Base-by-base conservation (phyloP, 306 rosid genomes). In the Sicyos baderoa region DNA sequence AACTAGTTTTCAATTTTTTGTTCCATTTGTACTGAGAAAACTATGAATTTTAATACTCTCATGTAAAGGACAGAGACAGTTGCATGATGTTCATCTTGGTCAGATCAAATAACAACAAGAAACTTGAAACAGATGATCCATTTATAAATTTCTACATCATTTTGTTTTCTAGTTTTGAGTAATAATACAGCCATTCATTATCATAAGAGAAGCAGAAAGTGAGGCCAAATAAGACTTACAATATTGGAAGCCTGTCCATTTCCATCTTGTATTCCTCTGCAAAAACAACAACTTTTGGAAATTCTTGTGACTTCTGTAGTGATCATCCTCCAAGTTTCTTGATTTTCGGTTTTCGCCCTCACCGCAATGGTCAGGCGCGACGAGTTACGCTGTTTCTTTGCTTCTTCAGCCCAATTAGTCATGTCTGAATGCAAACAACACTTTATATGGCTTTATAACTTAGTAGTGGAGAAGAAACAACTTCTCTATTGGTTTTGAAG, bases 221-320 rank as follows among this genome's bases (percentile, higher is more conserved):
- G n/a, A 45, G 70, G 37, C 18, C 35, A 45, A 14, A 42, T 19
- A 7, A 45, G 7, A 7, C 58, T 25, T 8, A 23, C 42, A 23
- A 6, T 14, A 23, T 6, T 10, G 49, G 18, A 49, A 27, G 23
- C 44, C 14, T 42, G 54, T 12, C 54, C 11, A 45, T 65, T 63
- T 40, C 29, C 32, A 63, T 63, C 49, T 42, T 42, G 69, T 63
- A 21, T 65, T 21, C 53, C 50, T 45, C 54, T 13, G 29, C 18
- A 19, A 13, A 13, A 65, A 21, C 37, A 65, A n/a, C n/a, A n/a
- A n/a, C n/a, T n/a, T n/a, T n/a, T 97, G 90, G 70, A 90, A 93
- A 0, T 86, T 84, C 70, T 90, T 93, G 73, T 93, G 96, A 29
- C 35, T 29, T 29, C 4, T 29, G 35, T 29, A 29, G 4, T 29